Conservation (phyloP, 2,329 filamentous ascomycete species). For the Phyllosticta citriasiana region DNA sequence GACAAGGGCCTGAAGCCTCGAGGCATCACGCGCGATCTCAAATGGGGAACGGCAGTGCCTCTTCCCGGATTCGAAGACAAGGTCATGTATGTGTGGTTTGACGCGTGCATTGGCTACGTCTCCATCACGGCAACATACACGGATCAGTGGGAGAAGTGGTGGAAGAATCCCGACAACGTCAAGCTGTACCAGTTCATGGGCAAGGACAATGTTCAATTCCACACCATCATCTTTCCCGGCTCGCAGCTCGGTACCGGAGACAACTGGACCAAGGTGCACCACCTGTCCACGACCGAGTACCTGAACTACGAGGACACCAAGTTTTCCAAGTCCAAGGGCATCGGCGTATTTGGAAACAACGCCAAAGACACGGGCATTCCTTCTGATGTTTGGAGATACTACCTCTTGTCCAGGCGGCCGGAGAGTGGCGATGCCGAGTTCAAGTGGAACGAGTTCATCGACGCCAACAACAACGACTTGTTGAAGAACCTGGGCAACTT, state of each 20-base stretch:
- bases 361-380: slow-evolving; percentile 78
- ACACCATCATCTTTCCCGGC: slow-evolving; percentile 84
- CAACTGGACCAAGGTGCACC: slow-evolving; percentile 82
- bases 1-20: slow-evolving; percentile 75
- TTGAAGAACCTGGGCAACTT: slow-evolving; percentile 59
- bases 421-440: slow-evolving; percentile 84
- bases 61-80: slow-evolving; percentile 56
- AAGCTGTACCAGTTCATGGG: slow-evolving; percentile 87
- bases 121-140: slow-evolving; percentile 91
- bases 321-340: slow-evolving; percentile 81
- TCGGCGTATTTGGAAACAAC: slow-evolving; percentile 87
- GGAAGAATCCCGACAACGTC: slow-evolving; percentile 81
- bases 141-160: slow-evolving; percentile 85
- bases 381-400: slow-evolving; percentile 87
- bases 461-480: slow-evolving; percentile 82
- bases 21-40: slow-evolving; percentile 85
- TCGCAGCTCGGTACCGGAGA: slow-evolving; percentile 76
- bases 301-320: slow-evolving; percentile 53
- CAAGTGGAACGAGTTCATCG: slow-evolving; percentile 76
- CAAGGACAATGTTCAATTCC: slow-evolving; percentile 82
- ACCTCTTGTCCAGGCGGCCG: slow-evolving; percentile 74
- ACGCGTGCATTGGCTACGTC: slow-evolving; percentile 89
- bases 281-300: slow-evolving; percentile 47
- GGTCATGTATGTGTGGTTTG: slow-evolving; percentile 91
- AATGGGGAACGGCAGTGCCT: slow-evolving; percentile 67